Evolutionary conservation across 2,329 filamentous ascomycete genomes (phyloP), one percentile per base, ranked within the genome.

Genomic region (Penicillium decumbens): DNA sequence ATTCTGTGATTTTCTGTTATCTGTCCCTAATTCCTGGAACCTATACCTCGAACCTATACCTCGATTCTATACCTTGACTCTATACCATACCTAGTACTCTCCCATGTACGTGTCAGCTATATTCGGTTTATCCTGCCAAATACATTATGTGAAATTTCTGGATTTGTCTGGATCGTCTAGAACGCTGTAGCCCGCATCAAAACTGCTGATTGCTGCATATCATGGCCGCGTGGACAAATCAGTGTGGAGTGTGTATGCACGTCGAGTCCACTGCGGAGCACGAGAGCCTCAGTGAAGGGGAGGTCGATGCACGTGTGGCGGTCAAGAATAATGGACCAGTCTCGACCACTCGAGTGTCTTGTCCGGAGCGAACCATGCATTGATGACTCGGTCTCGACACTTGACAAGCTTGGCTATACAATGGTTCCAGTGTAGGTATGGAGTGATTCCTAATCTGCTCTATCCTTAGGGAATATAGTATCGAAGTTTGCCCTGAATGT

Each of bases 131-230:
- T 4, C 20, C 20, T 18, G 13, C 13, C 38, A 13, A 40, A 40
- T 40, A 12, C 27, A 40, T 25, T 6, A 29, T 29, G 28, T 51
- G 20, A 41, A 41, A 43, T 39, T 51, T n/a, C 42, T 32, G 3
- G n/a, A 15, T 18, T 18, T 18, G 28, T 20, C 40, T 51, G 24
- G 45, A 44, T 32, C 47, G 43, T 44, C 45, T 55, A 48, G 52
- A 55, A 47, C 32, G 20, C 38, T 40, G 45, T 45, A 35, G 53
- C 30, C 41, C 37, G 33, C 15, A 50, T 51, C 41, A 30, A 37
- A 51, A 50, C 51, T 23, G 28, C 5, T 37, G 39, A n/a, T 7
- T 13, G 35, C 23, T 50, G 43, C 41, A 28, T 43, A 4, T 25
- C 13, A 30, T 42, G 30, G 32, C 43, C n/a, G 24, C 29, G 13